Evolutionary conservation across 1,139 yeast species (phyloP).

Genomic region (Groenewaldozyma auringiensis): DNA sequence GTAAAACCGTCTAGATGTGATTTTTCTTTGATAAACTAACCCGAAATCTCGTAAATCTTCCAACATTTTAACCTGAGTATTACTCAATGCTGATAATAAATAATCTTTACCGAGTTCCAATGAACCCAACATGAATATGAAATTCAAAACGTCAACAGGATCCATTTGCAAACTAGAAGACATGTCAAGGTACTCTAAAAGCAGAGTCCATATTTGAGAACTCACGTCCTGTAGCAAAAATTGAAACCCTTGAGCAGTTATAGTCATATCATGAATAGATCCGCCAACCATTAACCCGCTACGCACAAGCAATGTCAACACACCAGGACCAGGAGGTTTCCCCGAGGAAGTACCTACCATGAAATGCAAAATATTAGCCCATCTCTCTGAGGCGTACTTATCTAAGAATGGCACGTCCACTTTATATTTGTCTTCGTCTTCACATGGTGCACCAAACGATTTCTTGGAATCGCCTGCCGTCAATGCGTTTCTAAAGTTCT

Average conservation of each 20-base stretch:
- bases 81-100: constrained; percentile 59
- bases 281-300: constrained; percentile 65
- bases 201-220: constrained; percentile 90
- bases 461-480: constrained; percentile 59
- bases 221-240: constrained; percentile 85
- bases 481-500: constrained; percentile 70
- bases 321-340: constrained; percentile 44
- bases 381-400: constrained; percentile 70
- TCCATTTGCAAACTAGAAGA: constrained; percentile 85
- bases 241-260: constrained; percentile 90
- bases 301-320: constrained; percentile 39
- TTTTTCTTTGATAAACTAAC: constrained; percentile 67
- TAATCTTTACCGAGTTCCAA: constrained; percentile 86
- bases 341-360: constrained; percentile 84
- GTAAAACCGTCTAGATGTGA: constrained; percentile 59
- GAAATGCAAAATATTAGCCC: constrained; percentile 94
- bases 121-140: constrained; percentile 88
- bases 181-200: constrained; percentile 78
- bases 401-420: constrained; percentile 65
- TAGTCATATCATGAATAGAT: constrained; percentile 43
- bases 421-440: constrained; percentile 41
- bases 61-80: constrained; percentile 78
- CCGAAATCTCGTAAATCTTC: constrained; percentile 91
- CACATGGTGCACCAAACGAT: constrained; percentile 51
- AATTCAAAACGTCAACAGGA: constrained; percentile 90